Conservation (phyloP, 1,139 yeast genomes). For the Protomyces inundatus region DNA sequence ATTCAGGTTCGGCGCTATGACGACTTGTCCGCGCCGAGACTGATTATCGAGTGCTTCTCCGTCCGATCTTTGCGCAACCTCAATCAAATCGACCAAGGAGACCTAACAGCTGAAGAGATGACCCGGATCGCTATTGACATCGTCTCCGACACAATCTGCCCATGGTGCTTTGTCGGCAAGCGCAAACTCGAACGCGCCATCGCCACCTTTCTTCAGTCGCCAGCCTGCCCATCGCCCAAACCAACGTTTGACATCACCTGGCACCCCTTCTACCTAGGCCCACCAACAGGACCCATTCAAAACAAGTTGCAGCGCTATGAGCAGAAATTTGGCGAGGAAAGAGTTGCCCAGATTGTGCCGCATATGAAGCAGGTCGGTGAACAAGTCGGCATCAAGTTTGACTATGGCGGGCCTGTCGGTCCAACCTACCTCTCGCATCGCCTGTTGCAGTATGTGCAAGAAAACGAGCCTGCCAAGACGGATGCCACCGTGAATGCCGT, state of each 20-base stretch:
- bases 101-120: not conserved
- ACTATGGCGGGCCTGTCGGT: slow-evolving; percentile 27
- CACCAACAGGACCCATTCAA: slow-evolving; percentile 17
- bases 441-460: slow-evolving; percentile 27
- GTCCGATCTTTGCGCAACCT: too few relatives aligned
- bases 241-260: slow-evolving; percentile 26
- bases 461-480: slow-evolving; percentile 26
- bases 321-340: slow-evolving; percentile 28
- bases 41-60: too few relatives aligned
- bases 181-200: slow-evolving; percentile 29
- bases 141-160: slow-evolving; percentile 31
- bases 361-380: slow-evolving; percentile 25
- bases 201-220: slow-evolving; percentile 7
- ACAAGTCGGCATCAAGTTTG: slow-evolving; percentile 27
- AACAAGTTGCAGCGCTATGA: slow-evolving; percentile 10
- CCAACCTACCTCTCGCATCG: slow-evolving; percentile 29
- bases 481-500: slow-evolving; percentile 29
- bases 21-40: too few relatives aligned
- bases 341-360: slow-evolving; percentile 25
- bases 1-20: too few relatives aligned
- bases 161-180: slow-evolving; percentile 32
- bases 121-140: slow-evolving; percentile 25
- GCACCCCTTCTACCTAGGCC: slow-evolving; percentile 31
- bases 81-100: too few relatives aligned
- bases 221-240: not conserved